These are phyloP conservation scores for Metschnikowia aberdeeniae DNA, from an alignment of 805 yeast species.

Conservation along the genomic window DNA sequence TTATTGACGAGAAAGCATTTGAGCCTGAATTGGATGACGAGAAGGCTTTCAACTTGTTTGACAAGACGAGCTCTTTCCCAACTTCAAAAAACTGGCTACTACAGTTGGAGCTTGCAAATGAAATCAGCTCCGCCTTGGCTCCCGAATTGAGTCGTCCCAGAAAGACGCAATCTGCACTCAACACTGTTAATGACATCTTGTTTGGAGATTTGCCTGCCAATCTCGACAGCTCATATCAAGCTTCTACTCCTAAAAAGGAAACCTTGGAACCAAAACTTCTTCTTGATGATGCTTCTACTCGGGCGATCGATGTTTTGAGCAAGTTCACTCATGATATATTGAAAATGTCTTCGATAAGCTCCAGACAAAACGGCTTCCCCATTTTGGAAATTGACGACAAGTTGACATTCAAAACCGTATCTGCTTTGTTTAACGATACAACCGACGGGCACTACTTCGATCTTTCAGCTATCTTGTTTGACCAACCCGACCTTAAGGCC, in stretches of 20 bases:
- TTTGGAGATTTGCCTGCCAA: slow-evolving; percentile 43
- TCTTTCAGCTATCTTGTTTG: slow-evolving; percentile 61
- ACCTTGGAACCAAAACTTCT: slow-evolving; percentile 8
- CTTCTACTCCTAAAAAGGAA: slow-evolving; percentile 22
- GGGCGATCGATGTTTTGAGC: slow-evolving; percentile 13
- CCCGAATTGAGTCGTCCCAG: slow-evolving; percentile 16
- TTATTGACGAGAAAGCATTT: slow-evolving; percentile 60
- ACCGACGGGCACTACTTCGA: slow-evolving; percentile 42
- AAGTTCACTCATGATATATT: slow-evolving; percentile 1
- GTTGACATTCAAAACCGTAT: slow-evolving; percentile 21
- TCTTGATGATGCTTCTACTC: neutral
- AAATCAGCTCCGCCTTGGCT: slow-evolving; percentile 39
- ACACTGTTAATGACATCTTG: slow-evolving; percentile 44
- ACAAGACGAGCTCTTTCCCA: slow-evolving; percentile 44
- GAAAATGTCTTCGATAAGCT: slow-evolving; percentile 18
- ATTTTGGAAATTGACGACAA: slow-evolving; percentile 9
- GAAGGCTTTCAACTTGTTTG: slow-evolving; percentile 32
- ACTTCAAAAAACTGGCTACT: slow-evolving; percentile 59
- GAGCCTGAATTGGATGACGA: slow-evolving; percentile 57
- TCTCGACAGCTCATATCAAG: slow-evolving; percentile 16
- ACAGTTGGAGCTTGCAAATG: slow-evolving; percentile 54
- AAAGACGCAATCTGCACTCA: slow-evolving; percentile 20
- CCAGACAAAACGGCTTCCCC: slow-evolving; percentile 28
- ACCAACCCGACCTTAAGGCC: slow-evolving; percentile 11
- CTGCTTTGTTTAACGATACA: slow-evolving; percentile 6